Conservation (phyloP, 768 basidiomycete species). For the Collybia sp. region DNA sequence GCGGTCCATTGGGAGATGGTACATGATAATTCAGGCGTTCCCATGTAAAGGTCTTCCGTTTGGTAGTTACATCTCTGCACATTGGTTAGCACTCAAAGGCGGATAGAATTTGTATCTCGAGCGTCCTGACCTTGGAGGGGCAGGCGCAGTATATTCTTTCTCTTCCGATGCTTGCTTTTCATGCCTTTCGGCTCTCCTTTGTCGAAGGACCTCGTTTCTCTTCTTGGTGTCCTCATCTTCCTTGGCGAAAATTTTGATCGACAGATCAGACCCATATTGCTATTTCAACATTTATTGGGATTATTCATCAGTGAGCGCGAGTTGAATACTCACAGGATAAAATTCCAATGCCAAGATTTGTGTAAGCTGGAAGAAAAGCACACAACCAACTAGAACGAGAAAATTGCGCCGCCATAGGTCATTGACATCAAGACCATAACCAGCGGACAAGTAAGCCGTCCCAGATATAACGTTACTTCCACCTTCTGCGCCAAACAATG, state of each 20-base stretch:
- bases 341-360: slow-evolving; percentile 67
- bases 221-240: slow-evolving; percentile 51
- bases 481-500: slow-evolving; percentile 57
- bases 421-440: slow-evolving; percentile 40
- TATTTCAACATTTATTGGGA: slow-evolving; percentile 13
- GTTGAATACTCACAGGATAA: slow-evolving; percentile 42
- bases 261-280: slow-evolving; percentile 47
- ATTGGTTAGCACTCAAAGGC: background rate
- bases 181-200: slow-evolving; percentile 42
- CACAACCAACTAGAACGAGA: slow-evolving; percentile 65
- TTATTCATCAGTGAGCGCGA: background rate
- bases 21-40: slow-evolving; percentile 73
- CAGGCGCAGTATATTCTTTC: slow-evolving; percentile 8
- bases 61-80: slow-evolving; percentile 12
- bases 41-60: slow-evolving; percentile 75
- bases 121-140: slow-evolving; percentile 5
- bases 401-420: slow-evolving; percentile 69
- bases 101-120: background rate
- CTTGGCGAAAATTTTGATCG: slow-evolving; percentile 55
- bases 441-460: slow-evolving; percentile 52
- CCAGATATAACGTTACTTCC: slow-evolving; percentile 59
- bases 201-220: slow-evolving; percentile 46
- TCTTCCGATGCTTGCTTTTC: slow-evolving; percentile 22
- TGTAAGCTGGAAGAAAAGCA: slow-evolving; percentile 63
- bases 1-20: slow-evolving; percentile 56